A percentile compares a stretch with the other conserved stretches of the same genome.
These are phyloP conservation scores for Actinomucor elegans DNA, from an alignment of 371 early-diverging fungal genomes.

Conservation along the genomic window DNA sequence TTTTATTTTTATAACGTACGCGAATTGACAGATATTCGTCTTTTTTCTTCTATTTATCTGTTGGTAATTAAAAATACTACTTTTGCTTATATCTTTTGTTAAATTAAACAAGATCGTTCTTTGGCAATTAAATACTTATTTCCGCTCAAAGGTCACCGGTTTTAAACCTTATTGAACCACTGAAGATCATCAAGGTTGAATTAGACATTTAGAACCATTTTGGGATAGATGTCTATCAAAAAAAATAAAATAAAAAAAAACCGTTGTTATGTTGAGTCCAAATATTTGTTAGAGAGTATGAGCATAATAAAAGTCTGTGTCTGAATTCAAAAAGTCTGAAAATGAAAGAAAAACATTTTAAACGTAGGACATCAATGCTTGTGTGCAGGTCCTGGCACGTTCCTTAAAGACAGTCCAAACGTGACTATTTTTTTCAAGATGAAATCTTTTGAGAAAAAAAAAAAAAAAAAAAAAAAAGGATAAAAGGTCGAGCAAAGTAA, in stretches of 20 bases:
- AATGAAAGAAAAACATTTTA: not conserved
- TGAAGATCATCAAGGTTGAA: slow-evolving; percentile 8
- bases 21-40: no score
- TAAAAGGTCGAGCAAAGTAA: slow-evolving; percentile 4
- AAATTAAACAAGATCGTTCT: not conserved
- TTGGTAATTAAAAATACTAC: no score
- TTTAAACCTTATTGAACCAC: not conserved
- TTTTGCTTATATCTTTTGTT: not conserved
- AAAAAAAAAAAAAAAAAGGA: no score
- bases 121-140: not conserved
- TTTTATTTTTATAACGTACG: no score
- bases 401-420: not conserved
- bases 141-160: not conserved
- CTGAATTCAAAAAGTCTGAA: not conserved
- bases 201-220: slow-evolving; percentile 4
- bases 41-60: no score
- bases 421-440: not conserved
- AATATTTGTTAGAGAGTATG: slow-evolving; percentile 2
- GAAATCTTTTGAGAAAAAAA: not conserved
- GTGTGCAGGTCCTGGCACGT: not conserved
- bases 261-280: slow-evolving; percentile 3
- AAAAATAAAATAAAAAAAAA: not conserved
- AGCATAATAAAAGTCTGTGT: not conserved
- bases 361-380: not conserved
- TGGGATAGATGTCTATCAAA: slow-evolving; percentile 9